phyloP scores from a whole-genome alignment of 2,329 filamentous ascomycete genomes.

The Emericellopsis atlantica region DNA sequence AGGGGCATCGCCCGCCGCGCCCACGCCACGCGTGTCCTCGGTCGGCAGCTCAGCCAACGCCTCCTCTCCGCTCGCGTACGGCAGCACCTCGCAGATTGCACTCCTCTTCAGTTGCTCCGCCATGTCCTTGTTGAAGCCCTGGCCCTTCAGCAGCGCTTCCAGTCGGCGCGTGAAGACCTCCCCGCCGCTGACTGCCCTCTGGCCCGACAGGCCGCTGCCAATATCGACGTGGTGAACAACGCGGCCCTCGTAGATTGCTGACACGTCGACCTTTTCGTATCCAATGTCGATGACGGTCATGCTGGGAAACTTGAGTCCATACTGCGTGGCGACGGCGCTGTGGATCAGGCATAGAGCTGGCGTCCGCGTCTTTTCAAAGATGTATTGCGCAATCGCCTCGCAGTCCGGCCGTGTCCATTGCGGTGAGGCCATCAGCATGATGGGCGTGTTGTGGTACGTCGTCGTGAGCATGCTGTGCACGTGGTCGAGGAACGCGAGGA shows the following conservation, averaged over 20 bases:
- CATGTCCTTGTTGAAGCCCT: constrained; percentile 52
- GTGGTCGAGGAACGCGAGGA: constrained; percentile 86
- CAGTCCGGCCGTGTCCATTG: constrained; percentile 82
- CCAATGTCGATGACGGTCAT: constrained; percentile 88
- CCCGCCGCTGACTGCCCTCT: constrained; percentile 56
- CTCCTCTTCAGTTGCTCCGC: constrained; percentile 59
- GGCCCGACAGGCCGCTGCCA: constrained; percentile 24
- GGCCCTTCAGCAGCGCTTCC: constrained; percentile 47
- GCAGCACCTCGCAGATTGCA: constrained; percentile 52
- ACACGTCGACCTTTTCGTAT: constrained; percentile 83
- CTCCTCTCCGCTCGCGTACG: constrained; percentile 33
- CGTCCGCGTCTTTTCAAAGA: constrained; percentile 95
- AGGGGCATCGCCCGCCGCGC: constrained; percentile 10
- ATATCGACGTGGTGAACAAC: constrained; percentile 56
- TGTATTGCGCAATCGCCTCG: constrained; percentile 80
- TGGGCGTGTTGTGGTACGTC: constrained; percentile 90
- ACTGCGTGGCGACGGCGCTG: constrained; percentile 75
- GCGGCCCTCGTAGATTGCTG: constrained; percentile 73
- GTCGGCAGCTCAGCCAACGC: constrained; percentile 35
- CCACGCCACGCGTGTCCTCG: constrained; percentile 20
- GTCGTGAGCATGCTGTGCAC: constrained; percentile 82
- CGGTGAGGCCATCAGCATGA: constrained; percentile 80
- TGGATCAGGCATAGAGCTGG: constrained; percentile 87
- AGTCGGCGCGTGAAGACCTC: constrained; percentile 74
- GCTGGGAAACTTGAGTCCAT: constrained; percentile 61